Evolutionary conservation across 2,329 filamentous ascomycete species (phyloP).

Genomic region (Didymella pinodella): DNA sequence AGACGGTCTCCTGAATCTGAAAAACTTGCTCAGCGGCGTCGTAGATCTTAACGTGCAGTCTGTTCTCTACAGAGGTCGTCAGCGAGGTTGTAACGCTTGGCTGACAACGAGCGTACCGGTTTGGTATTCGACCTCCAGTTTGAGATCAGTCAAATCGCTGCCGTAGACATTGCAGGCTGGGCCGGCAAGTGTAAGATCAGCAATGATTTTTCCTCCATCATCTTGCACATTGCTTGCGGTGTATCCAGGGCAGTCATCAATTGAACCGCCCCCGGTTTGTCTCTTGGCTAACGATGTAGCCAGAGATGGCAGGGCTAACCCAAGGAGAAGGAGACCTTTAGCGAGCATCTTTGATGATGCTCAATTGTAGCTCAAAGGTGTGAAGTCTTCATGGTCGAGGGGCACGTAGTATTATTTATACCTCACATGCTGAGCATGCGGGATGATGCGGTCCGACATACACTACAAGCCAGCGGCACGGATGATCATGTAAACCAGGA

Average conservation of each 20-base stretch:
- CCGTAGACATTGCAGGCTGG: constrained; percentile 68
- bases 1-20: constrained; percentile 73
- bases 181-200: constrained; percentile 73
- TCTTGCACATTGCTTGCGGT: constrained; percentile 66
- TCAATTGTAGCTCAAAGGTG: constrained; percentile 6
- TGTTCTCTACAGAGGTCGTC: constrained; percentile 57
- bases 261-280: constrained; percentile 25
- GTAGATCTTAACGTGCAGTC: constrained; percentile 76
- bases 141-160: constrained; percentile 62
- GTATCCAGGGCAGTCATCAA: constrained; percentile 69
- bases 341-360: constrained; percentile 32
- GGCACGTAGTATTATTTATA: constrained; percentile 9
- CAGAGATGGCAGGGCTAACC: constrained; percentile 31
- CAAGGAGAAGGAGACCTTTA: constrained; percentile 35
- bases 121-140: constrained; percentile 67
- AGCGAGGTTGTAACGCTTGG: constrained; percentile 64
- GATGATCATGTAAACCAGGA: constrained; percentile 14
- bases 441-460: constrained; percentile 21
- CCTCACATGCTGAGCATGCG: not conserved
- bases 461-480: constrained; percentile 4
- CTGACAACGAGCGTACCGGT: constrained; percentile 59
- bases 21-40: constrained; percentile 74
- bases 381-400: not conserved
- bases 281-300: constrained; percentile 28
- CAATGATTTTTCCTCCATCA: constrained; percentile 66